Base-by-base conservation (phyloP, 805 yeast genomes). In the Starmerella lactis-condensi region DNA sequence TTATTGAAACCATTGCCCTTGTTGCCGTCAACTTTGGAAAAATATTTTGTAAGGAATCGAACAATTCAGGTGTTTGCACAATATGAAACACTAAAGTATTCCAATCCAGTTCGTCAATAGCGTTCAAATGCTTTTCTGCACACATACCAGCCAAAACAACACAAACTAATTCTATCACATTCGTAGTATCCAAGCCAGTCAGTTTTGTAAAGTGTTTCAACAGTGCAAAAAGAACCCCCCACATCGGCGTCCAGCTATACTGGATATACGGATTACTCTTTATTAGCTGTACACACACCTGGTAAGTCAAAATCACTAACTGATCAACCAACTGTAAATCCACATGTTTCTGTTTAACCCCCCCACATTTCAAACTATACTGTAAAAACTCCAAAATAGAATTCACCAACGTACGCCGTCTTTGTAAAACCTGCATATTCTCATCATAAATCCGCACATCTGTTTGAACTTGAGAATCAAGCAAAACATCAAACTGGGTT, bases 201-300 rank as follows among this genome's bases (percentile, higher is more conserved):
- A 22, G 18, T 7, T 38, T 33, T 20, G 38, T 32, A 17, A 50
- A 25, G 28, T 48, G 50, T 28, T 45, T 43, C 7, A 51, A 29
- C 6, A 56, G 27, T 9, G 50, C 41, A 14, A 50, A 32, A 11
- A 55, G 26, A 2, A 58, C 45, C 28, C 40, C 43, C 58, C 60
- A 57, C 22, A 58, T 40, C 29, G 54, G 58, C 7, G 44, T 33
- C 63, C 63, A 58, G 36, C 52, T 50, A 34, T 57, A 58, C 15
- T 11, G 31, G 32, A 30, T 38, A 20, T 46, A 35, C 1, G 31
- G 27, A 8, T 19, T 22, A 16, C 19, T 22, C 13, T 27, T 23
- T 20, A 44, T 33, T 14, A 48, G 33, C 14, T 36, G 30, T 9
- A 38, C 34, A 5, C 46, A 24, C 3, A 40, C 35, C 35, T 47